phyloP scores from a whole-genome alignment of 805 yeast genomes.

The Pichia nakasei region DNA sequence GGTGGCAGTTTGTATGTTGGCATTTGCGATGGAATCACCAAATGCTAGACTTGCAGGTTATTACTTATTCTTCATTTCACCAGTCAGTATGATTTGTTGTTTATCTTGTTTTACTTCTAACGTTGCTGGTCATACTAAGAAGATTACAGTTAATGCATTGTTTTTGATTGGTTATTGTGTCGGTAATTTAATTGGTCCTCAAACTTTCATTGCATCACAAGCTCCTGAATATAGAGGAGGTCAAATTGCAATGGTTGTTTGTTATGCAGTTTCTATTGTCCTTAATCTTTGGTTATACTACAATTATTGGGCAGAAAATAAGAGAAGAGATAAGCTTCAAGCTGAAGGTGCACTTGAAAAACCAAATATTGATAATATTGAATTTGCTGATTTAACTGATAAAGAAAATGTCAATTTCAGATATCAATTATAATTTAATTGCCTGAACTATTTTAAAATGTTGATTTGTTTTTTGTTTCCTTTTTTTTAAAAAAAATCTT shows the following conservation, averaged over 20 bases:
- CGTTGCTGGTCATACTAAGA: constrained; percentile 70
- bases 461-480: too few species aligned
- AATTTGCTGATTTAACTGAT: constrained; percentile 19
- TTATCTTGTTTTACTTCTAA: constrained; percentile 35
- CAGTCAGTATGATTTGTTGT: constrained; percentile 23
- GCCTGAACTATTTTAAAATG: neutral
- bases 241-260: constrained; percentile 35
- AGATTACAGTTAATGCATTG: constrained; percentile 49
- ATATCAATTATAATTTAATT: constrained; percentile 9
- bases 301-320: constrained; percentile 14
- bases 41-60: constrained; percentile 22
- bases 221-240: constrained; percentile 56
- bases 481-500: neutral
- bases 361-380: constrained; percentile 10
- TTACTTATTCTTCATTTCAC: constrained; percentile 20
- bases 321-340: constrained; percentile 8
- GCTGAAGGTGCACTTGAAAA: constrained; percentile 8
- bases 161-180: constrained; percentile 57
- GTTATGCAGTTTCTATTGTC: constrained; percentile 17
- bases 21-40: constrained; percentile 14
- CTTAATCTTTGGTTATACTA: constrained; percentile 12
- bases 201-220: constrained; percentile 47
- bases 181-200: constrained; percentile 69
- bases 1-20: constrained; percentile 12
- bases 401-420: constrained; percentile 14